Evolutionary conservation across 768 basidiomycete genomes (phyloP).

Genomic region (Polyporus arcularius): DNA sequence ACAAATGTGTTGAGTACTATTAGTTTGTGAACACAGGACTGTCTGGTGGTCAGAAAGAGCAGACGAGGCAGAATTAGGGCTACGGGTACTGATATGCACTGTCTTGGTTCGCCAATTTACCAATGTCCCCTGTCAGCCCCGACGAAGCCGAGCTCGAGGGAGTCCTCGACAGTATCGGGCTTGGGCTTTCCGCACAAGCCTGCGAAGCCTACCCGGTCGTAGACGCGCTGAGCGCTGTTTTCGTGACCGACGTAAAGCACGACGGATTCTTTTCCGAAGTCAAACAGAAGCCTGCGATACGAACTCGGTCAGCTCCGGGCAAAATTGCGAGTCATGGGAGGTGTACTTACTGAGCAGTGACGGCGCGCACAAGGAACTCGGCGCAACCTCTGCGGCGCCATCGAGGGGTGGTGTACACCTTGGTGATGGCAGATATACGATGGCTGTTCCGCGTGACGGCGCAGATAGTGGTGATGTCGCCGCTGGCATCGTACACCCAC

Average conservation of each 20-base stretch:
- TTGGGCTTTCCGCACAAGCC: constrained; percentile 43
- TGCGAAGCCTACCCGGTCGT: constrained; percentile 54
- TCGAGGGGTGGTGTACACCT: constrained; percentile 52
- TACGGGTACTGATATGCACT: background rate
- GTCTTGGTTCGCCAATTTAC: constrained; percentile 31
- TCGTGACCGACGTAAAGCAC: constrained; percentile 56
- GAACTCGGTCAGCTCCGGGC: constrained; percentile 12
- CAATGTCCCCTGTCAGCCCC: constrained; percentile 53
- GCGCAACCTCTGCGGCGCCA: constrained; percentile 52
- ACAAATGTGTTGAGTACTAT: background rate
- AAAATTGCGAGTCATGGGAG: background rate
- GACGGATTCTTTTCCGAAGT: constrained; percentile 47
- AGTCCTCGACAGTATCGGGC: constrained; percentile 45
- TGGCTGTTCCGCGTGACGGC: constrained; percentile 56
- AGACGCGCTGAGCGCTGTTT: constrained; percentile 53
- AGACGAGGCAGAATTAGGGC: background rate
- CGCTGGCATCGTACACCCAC: constrained; percentile 51
- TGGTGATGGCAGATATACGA: constrained; percentile 55
- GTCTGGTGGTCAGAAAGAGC: background rate
- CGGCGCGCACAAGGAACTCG: constrained; percentile 49
- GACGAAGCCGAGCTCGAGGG: constrained; percentile 55
- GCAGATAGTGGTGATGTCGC: constrained; percentile 49
- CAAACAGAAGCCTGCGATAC: constrained; percentile 40
- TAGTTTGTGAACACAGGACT: background rate
- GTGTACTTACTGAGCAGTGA: constrained; percentile 42